Conservation (phyloP, 768 basidiomycete species). For the Pleurotus tuber-regium region DNA sequence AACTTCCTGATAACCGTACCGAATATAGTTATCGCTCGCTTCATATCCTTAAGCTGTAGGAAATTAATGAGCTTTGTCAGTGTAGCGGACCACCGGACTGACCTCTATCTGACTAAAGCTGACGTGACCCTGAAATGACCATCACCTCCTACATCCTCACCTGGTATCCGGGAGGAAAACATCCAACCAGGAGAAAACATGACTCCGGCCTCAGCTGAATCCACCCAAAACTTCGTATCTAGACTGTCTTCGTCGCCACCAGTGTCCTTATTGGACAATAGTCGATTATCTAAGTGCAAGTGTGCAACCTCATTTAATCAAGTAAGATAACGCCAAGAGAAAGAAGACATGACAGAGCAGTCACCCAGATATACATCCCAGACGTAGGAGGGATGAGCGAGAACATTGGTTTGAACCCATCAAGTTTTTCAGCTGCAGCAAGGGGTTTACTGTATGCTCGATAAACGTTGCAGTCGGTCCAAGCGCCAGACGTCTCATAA, state of each 20-base stretch:
- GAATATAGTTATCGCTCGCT: conserved; percentile 46
- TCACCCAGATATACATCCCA: conserved; percentile 84
- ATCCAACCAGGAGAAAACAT: conserved; percentile 58
- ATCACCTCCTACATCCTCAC: conserved; percentile 19
- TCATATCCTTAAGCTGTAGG: conserved; percentile 35
- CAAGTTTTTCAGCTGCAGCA: conserved; percentile 36
- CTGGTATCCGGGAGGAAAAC: conserved; percentile 35
- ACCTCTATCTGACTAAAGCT: conserved; percentile 57
- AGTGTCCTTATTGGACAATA: conserved; percentile 35
- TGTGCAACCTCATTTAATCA: conserved; percentile 42
- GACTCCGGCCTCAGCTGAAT: conserved; percentile 59
- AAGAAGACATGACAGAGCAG: conserved; percentile 13
- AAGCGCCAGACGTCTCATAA: conserved; percentile 22
- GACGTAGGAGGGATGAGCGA: conserved; percentile 73
- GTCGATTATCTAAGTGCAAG: conserved; percentile 59
- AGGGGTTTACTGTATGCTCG: conserved; percentile 38
- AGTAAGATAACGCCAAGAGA: background rate
- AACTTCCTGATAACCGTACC: conserved; percentile 42
- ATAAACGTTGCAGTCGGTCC: conserved; percentile 42
- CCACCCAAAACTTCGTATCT: conserved; percentile 59
- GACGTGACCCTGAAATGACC: conserved; percentile 60
- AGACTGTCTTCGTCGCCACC: conserved; percentile 35
- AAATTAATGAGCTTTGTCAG: background rate
- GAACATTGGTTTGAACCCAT: conserved; percentile 37
- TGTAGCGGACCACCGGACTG: conserved; percentile 14